These are phyloP conservation scores for Cryptococcus sp. DNA, from an alignment of 1,284 basidiomycete genomes.

Conservation along the genomic window DNA sequence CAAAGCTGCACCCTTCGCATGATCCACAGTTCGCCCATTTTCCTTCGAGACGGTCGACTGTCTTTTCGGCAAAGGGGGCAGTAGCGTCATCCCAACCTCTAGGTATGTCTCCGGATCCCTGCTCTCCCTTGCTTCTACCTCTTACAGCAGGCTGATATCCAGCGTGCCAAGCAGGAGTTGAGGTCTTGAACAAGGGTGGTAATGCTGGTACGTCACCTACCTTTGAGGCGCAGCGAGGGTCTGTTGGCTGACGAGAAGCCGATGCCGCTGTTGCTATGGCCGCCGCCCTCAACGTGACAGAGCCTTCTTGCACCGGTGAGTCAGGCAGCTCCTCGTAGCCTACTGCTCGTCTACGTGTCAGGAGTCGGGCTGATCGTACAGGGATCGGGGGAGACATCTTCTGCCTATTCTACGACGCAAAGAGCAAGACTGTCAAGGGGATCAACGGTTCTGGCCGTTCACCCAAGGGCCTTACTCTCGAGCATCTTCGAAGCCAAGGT, in stretches of 20 bases:
- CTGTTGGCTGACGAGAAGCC: conserved; percentile 43
- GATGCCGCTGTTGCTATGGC: conserved; percentile 75
- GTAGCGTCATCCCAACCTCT: conserved; percentile 87
- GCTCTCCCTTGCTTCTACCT: no score
- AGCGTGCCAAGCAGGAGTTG: conserved; percentile 79
- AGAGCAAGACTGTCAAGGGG: conserved; percentile 62
- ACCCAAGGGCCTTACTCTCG: conserved; percentile 71
- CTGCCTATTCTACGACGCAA: conserved; percentile 83
- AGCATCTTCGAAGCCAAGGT: conserved; percentile 65
- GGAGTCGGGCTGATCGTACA: conserved; percentile 6
- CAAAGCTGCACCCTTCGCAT: conserved; percentile 35
- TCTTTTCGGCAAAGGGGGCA: conserved; percentile 62
- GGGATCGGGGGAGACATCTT: conserved; percentile 70
- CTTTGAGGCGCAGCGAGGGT: neutral
- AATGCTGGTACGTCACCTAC: conserved; percentile 59
- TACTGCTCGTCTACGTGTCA: no score
- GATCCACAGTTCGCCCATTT: conserved; percentile 41
- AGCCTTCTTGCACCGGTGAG: conserved; percentile 51
- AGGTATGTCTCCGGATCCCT: conserved; percentile 21
- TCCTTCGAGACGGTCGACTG: conserved; percentile 37
- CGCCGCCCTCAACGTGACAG: conserved; percentile 79
- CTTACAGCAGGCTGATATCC: neutral
- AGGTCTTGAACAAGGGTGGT: conserved; percentile 81
- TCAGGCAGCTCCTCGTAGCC: no score
- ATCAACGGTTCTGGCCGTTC: conserved; percentile 63